Evolutionary conservation across 164 flowering plant species (phyloP).

Genomic region (Taxillus chinensis): DNA sequence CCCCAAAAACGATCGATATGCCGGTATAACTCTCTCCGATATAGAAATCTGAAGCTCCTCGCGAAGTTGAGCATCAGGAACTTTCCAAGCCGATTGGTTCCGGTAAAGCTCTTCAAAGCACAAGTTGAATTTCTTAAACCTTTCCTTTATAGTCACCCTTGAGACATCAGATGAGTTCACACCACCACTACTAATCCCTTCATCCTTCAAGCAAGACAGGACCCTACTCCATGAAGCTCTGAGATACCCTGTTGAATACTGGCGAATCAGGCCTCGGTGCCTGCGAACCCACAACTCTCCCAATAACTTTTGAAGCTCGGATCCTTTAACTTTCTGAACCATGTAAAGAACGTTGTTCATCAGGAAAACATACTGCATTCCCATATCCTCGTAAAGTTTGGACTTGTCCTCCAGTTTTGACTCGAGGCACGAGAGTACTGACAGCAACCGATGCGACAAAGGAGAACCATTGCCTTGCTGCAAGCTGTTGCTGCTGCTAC

Average conservation of each 20-base stretch:
- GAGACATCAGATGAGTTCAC: conserved; percentile 60
- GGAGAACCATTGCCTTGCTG: not conserved
- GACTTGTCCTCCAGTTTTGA: conserved; percentile 78
- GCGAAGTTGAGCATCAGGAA: conserved; percentile 70
- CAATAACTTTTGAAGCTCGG: conserved; percentile 61
- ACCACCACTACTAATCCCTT: conserved; percentile 35
- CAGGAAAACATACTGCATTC: conserved; percentile 61
- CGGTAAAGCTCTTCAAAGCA: conserved; percentile 72
- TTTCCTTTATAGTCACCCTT: conserved; percentile 61
- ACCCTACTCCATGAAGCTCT: conserved; percentile 82
- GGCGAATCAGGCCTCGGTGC: conserved; percentile 61
- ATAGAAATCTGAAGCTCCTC: conserved; percentile 72
- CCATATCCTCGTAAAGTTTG: conserved; percentile 56
- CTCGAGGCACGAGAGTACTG: conserved; percentile 40
- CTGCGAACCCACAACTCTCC: conserved; percentile 81
- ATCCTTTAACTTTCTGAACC: conserved; percentile 74
- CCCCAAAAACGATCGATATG: conserved; percentile 72
- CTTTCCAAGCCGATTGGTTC: conserved; percentile 75
- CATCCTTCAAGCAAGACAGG: conserved; percentile 69
- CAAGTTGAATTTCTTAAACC: conserved; percentile 74
- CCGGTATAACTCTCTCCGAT: conserved; percentile 69
- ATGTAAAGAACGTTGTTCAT: conserved; percentile 85
- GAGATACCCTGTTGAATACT: conserved; percentile 62
- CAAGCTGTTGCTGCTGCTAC: conserved; percentile 1
- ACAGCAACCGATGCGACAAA: conserved; percentile 21